These are phyloP conservation scores for Xylariales sp. DNA, from an alignment of 2,329 filamentous ascomycete genomes.

Conservation along the genomic window DNA sequence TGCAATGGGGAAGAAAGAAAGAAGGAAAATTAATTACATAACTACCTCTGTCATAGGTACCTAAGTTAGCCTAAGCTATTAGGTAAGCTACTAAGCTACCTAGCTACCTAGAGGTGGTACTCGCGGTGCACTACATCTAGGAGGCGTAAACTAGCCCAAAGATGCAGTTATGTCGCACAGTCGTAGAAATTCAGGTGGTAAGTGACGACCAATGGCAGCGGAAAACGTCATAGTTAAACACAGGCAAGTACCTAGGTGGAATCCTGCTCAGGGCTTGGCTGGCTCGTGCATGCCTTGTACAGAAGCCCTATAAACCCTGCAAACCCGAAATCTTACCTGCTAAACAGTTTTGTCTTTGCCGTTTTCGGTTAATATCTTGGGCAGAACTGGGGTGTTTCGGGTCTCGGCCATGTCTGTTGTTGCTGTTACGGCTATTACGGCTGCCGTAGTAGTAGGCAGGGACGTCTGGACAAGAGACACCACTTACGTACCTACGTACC, in stretches of 20 bases:
- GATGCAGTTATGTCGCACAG: conserved; percentile 6
- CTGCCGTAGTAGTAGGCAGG: too few species aligned
- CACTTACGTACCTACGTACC: too few species aligned
- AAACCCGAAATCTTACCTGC: too few species aligned
- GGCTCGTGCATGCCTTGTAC: neutral
- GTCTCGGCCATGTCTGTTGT: neutral
- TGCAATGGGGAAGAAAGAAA: neutral
- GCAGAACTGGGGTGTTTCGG: neutral
- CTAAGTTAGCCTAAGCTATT: too few species aligned
- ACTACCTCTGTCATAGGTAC: neutral
- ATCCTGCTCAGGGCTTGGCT: neutral
- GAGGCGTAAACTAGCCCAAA: neutral
- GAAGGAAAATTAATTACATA: neutral
- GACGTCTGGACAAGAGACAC: too few species aligned
- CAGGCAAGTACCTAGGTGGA: neutral
- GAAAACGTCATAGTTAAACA: conserved; percentile 43
- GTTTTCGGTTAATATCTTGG: neutral
- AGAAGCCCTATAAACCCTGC: neutral
- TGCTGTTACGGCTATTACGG: too few species aligned
- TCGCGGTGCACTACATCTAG: too few species aligned
- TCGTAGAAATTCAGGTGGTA: conserved; percentile 16
- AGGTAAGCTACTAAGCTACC: too few species aligned
- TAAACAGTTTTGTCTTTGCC: neutral
- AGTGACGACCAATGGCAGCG: conserved; percentile 17
- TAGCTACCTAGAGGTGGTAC: neutral